Evolutionary conservation across 306 rosid species (phyloP), one percentile per base, ranked within the genome.

Genomic region (Pachyrhizus erosus): DNA sequence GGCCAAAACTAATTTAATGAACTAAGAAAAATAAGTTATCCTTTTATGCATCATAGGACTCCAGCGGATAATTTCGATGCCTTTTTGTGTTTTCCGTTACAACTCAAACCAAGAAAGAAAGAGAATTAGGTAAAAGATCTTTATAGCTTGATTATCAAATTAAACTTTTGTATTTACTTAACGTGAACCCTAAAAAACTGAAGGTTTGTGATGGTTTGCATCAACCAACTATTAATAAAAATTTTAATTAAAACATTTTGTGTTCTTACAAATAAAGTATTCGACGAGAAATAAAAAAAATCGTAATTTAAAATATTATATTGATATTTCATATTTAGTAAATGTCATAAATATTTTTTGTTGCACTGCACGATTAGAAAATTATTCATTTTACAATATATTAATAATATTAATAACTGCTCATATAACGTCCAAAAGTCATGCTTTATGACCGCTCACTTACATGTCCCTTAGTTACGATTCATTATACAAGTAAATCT

Each of bases 41-140:
- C 20, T 82, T 51, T 37, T 14, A 46, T 24, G 67, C 73, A 33
- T 73, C 39, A 27, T 39, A 17, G 45, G 58, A 12, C 54, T 15
- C n/a, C 11, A 51, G 69, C 26, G 24, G 54, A 52, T 20, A 26
- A 37, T 27, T 52, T 65, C 33, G 27, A 75, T 82, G 57, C 70
- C 29, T 26, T 29, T 66, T 29, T 52, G 13, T 52, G 46, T 71
- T 70, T 80, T 80, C n/a, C 1, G 9, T 42, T 13, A 31, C 73
- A 8, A 31, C 43, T 20, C 0, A 45, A 29, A 78, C 78, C 64
- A 12, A 45, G 33, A 80, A 12, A 45, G 33, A 80, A 70, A 29
- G 71, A 57, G 72, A 80, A 82, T 75, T 26, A 52, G 66, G 75
- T 52, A 1, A 31, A 81, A 81, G 2, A 49, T 39, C 26, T 46